phyloP scores from a whole-genome alignment of 2,329 filamentous ascomycete genomes.

The Xylaria multiplex region DNA sequence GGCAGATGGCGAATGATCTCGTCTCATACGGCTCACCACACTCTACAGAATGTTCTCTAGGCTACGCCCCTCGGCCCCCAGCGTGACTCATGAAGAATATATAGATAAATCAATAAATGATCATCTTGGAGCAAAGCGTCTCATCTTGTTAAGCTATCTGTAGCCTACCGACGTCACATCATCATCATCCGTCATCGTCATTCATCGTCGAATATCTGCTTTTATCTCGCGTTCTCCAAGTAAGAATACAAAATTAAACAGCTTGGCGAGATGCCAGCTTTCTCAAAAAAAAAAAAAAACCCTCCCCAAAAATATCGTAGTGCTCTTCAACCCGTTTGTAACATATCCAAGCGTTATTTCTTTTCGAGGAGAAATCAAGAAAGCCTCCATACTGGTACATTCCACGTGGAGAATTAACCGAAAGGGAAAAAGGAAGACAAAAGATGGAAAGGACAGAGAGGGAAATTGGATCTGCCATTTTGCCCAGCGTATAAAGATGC shows the following conservation, averaged over 20 bases:
- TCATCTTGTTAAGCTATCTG: conserved; percentile 9
- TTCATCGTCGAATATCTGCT: conserved; percentile 14
- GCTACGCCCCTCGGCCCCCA: neutral
- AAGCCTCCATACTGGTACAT: conserved; percentile 28
- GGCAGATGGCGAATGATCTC: conserved; percentile 9
- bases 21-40: neutral
- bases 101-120: neutral
- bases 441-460: conserved; percentile 3
- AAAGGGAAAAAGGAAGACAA: conserved; percentile 7
- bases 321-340: neutral
- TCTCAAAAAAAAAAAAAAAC: neutral
- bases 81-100: neutral
- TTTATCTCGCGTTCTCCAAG: conserved; percentile 6
- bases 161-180: neutral
- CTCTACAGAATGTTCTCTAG: neutral
- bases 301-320: neutral
- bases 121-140: conserved; percentile 7
- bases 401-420: conserved; percentile 2
- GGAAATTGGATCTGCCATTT: neutral
- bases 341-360: conserved; percentile 12
- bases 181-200: neutral
- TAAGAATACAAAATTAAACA: conserved; percentile 29
- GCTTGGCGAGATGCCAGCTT: conserved; percentile 2
- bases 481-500: conserved; percentile 7
- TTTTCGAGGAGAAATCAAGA: conserved; percentile 30